Evolutionary conservation across 768 basidiomycete species (phyloP), one percentile per base, ranked within the genome.

Genomic region (Heimioporus sp.): DNA sequence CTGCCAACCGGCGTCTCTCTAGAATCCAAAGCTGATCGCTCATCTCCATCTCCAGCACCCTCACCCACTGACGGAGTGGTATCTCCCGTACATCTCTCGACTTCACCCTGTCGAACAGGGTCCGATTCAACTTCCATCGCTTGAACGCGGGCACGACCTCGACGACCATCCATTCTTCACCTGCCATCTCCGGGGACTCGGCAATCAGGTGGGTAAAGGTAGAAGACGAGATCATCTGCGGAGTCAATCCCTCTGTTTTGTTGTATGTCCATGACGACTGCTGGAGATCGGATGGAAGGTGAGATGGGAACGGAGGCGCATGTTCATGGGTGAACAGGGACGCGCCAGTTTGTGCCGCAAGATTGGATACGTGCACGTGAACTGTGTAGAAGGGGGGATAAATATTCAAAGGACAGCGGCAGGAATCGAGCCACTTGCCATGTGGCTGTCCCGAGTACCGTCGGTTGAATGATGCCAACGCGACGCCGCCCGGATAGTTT

Each of bases 401-500:
- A 53, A 39, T n/a, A 37, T n/a, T n/a, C 13, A 28, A 15, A 28
- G 16, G 16, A n/a, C 9, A 8, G 32, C 19, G 36, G n/a, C 13
- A 10, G 20, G 10, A 13, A 10, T 1, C 12, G 24, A 20, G 19
- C 17, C 20, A 54, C 61, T 60, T 55, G 74, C 76, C 57, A 20
- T 73, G 46, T 8, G 57, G 42, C 37, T 65, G 62, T n/a, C 56
- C 57, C 21, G 69, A 66, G 49, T 77, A 80, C 21, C 73, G 65
- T 37, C 73, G 59, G 55, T 96, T 88, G 55, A 97, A 80, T 0
- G 68, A 54, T 1, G 67, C 60, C 46, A 97, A 71, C 0, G 94
- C 90, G 11, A 76, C 65, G 0, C 93, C 94, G 2, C 97, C 97
- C 2, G 97, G 93, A 63, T 99, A 98, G 68, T 98, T 99, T 44